Base-by-base conservation (phyloP, 305 asterid genomes). In the Andrographis paniculata region DNA sequence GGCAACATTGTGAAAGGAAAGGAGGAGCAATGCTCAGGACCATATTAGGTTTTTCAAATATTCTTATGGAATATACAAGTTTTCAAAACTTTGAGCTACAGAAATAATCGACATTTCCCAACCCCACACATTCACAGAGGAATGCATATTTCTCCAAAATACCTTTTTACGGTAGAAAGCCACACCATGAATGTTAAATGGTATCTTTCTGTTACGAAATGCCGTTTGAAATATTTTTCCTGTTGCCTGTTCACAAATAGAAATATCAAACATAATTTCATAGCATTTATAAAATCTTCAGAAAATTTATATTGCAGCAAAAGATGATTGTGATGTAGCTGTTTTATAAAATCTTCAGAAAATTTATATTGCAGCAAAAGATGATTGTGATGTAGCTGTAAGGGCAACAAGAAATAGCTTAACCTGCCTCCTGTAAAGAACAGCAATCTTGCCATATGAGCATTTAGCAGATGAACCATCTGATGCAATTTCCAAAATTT, bases 121-220 rank as follows among this genome's bases (percentile, higher is more conserved):
- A n/a, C 33, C 10, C 33, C 9, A 27, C 6, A 27, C 33, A 27
- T 10, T 5, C 0, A 27, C 11, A 42, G 22, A 42, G 22, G 27
- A 14, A 43, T 2, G 20, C 20, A 12, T 7, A 54, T 33, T 42
- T 36, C n/a, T n/a, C n/a, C n/a, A n/a, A 43, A 14, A 19, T 51
- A 86, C 99, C 96, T 91, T 86, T 83, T 91, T 91, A 62, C 95
- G 80, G 50, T 91, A 91, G 84, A 91, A 83, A 66, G 99, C 99
- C 67, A 91, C 99, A 17, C 99, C 99, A 51, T 91, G 99, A 51
- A 69, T 48, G 65, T 91, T 91, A 60, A 91, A 91, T 42, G 96
- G 96, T 60, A 91, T 80, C 69, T 83, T 86, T 66, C 99, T 79
- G 52, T 63, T 65, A 31, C 96, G 89, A 62, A 91, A 86, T 58